Percentiles rank a stretch among this genome's conserved stretches.
Conservation (phyloP, 352 stramenopile genomes). For the Phytopythium oedochilum region DNA sequence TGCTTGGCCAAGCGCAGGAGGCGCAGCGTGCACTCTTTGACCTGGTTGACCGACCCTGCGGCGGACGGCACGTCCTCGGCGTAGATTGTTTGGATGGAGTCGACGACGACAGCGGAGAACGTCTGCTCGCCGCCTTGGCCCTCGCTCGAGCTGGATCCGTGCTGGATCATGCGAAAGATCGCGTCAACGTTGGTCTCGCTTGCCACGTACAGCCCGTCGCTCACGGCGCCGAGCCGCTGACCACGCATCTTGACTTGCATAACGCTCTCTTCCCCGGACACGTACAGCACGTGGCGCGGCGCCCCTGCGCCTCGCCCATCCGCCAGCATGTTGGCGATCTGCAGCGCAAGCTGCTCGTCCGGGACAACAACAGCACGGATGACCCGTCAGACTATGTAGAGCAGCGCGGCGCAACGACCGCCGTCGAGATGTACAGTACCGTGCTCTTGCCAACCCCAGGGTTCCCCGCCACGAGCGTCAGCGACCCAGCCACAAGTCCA, state of each 20-base stretch:
- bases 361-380: too few relatives aligned
- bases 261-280: constrained; percentile 96
- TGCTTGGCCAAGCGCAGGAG: constrained; percentile 94
- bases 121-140: constrained; percentile 3
- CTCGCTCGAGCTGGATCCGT: constrained; percentile 2
- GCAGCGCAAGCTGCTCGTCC: constrained; percentile 76
- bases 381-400: too few relatives aligned
- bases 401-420: too few relatives aligned
- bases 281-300: constrained; percentile 86
- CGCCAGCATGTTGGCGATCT: constrained; percentile 90
- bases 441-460: constrained; percentile 93
- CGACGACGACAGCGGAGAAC: constrained; percentile 88
- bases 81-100: constrained; percentile 97
- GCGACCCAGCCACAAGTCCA: constrained; percentile 92
- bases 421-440: too few relatives aligned
- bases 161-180: constrained; percentile 58
- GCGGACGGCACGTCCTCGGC: constrained; percentile 78
- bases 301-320: constrained; percentile 5
- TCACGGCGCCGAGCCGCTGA: constrained; percentile 71
- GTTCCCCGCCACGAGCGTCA: constrained; percentile 94
- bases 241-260: constrained; percentile 93
- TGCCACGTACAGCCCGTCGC: constrained; percentile 65
- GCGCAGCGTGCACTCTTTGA: constrained; percentile 93
- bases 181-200: constrained; percentile 84
- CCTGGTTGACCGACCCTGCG: constrained; percentile 89